A percentile compares a stretch with the other conserved stretches of the same genome.
phyloP scores from a whole-genome alignment of 345 rosid species.

The Hibiscus trionum region DNA sequence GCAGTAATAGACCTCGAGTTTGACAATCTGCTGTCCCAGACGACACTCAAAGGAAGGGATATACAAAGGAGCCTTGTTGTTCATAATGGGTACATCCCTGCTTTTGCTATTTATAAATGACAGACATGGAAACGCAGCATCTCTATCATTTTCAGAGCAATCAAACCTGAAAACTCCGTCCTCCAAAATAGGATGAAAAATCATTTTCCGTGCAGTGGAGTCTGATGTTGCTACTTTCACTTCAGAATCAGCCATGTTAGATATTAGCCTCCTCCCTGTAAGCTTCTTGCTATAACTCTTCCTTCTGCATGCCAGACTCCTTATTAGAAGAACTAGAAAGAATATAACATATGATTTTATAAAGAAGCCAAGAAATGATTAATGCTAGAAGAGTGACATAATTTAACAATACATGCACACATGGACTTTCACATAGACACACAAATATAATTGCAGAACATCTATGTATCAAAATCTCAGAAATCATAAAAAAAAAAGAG shows the following conservation, averaged over 20 bases:
- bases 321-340: not conserved
- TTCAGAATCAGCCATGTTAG: conserved; percentile 36
- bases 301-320: conserved; percentile 35
- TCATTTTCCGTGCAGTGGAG: conserved; percentile 39
- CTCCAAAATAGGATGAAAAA: conserved; percentile 65
- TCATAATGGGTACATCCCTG: conserved; percentile 43
- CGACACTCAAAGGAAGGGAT: conserved; percentile 38
- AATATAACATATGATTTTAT: not conserved
- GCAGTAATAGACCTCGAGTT: conserved; percentile 42
- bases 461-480: not conserved
- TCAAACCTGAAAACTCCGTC: conserved; percentile 74
- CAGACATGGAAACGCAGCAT: conserved; percentile 57
- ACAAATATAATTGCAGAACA: not conserved
- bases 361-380: not conserved
- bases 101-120: conserved; percentile 49
- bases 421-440: not conserved
- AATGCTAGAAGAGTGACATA: not conserved
- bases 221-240: conserved; percentile 25
- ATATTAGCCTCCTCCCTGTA: conserved; percentile 1
- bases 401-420: not conserved
- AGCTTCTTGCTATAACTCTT: conserved; percentile 8
- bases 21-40: conserved; percentile 56
- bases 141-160: conserved; percentile 44
- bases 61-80: conserved; percentile 38
- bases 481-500: not conserved